These are phyloP conservation scores for Trichaptum fuscoviolaceum DNA, from an alignment of 768 basidiomycete species.

Conservation along the genomic window DNA sequence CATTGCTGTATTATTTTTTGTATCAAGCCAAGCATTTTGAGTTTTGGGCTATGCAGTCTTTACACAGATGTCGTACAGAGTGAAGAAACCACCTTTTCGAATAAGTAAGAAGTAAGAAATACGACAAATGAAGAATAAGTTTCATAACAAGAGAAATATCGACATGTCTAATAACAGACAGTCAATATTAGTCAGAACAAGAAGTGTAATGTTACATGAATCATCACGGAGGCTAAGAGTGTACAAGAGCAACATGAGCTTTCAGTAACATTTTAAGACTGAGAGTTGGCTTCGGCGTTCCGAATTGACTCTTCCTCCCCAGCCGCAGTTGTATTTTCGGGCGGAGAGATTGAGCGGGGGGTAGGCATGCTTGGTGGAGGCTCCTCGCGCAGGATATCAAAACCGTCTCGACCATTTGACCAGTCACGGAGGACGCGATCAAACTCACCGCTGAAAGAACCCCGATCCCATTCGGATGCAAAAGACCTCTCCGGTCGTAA, in stretches of 20 bases:
- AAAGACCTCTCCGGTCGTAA: background rate
- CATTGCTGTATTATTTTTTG: too few relatives aligned
- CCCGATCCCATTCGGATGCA: background rate
- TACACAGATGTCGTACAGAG: background rate
- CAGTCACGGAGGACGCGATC: background rate
- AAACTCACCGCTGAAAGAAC: background rate
- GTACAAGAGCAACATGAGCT: background rate
- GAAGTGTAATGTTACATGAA: background rate
- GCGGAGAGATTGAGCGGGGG: constrained; percentile 1
- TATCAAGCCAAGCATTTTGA: background rate
- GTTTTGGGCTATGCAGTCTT: background rate
- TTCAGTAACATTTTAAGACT: background rate
- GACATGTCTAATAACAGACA: background rate
- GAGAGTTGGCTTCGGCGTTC: background rate
- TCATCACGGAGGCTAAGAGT: background rate
- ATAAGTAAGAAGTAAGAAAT: background rate
- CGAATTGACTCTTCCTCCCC: background rate
- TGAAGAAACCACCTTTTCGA: background rate
- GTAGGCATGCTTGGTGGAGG: background rate
- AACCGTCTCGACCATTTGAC: background rate
- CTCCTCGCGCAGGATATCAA: background rate
- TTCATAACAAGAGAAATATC: background rate
- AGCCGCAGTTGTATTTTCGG: background rate
- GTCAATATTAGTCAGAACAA: background rate
- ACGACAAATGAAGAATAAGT: background rate